Evolutionary conservation across 148 eudicot genomes (phyloP).

Genomic region (Rheum nobile): DNA sequence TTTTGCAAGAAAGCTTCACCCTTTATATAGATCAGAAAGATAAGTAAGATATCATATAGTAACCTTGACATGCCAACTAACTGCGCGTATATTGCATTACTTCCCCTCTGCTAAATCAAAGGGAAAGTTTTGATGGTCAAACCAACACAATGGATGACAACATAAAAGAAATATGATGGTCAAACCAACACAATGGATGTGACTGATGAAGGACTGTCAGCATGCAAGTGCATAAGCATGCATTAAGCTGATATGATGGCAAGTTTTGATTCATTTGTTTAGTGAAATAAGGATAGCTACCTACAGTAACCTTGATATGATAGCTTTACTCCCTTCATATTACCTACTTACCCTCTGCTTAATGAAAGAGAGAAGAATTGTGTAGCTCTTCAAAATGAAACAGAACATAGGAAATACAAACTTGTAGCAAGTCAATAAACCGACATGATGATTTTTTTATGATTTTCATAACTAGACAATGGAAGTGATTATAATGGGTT

Average conservation of each 20-base stretch:
- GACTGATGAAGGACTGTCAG: background rate
- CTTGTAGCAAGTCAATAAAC: too few relatives aligned
- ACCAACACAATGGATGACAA: too few relatives aligned
- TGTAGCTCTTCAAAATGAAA: too few relatives aligned
- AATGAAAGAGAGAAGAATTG: too few relatives aligned
- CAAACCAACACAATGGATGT: background rate
- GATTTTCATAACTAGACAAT: too few relatives aligned
- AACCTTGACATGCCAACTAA: background rate
- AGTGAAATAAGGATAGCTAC: background rate
- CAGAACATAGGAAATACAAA: too few relatives aligned
- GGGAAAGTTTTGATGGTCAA: background rate
- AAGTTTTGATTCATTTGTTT: background rate
- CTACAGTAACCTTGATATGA: too few relatives aligned
- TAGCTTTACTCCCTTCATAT: too few relatives aligned
- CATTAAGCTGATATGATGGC: background rate
- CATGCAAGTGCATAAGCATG: background rate
- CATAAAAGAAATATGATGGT: too few relatives aligned
- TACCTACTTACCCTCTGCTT: too few relatives aligned
- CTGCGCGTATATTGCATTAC: background rate
- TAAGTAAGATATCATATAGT: background rate
- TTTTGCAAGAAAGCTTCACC: background rate
- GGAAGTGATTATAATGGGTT: too few relatives aligned
- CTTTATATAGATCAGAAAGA: background rate
- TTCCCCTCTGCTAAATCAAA: background rate
- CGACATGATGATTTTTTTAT: too few relatives aligned